Base-by-base conservation (phyloP, 2,329 filamentous ascomycete species). In the Aspergillus spinulosporus region DNA sequence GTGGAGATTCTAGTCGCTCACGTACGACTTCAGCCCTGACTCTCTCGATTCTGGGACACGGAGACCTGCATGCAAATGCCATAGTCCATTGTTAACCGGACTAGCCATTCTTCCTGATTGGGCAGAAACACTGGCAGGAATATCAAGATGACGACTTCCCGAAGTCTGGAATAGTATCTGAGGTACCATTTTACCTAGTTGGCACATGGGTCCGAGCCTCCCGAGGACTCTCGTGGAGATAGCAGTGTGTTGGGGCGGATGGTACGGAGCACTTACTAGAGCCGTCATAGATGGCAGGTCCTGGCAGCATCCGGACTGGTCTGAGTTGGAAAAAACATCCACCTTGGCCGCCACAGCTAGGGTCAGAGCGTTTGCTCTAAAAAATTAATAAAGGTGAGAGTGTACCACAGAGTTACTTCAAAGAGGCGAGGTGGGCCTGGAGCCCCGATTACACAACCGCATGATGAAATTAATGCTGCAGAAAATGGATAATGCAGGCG, bases 141-240 rank as follows among this genome's bases (percentile, higher is more conserved):
- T 4, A 14, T 47, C 5, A 39, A 42, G 34, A 47, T 14, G 14
- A 32, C 40, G 34, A 31, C 32, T 45, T 32, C n/a, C 9, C 32
- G 21, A 40, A 40, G 50, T 26, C 31, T 7, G 29, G 39, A n/a
- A 44, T 44, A 37, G 49, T 34, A 21, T 39, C 31, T 9, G 15
- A 14, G 29, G 28, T n/a, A 14, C 34, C 36, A 21, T 40, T 9
- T 45, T 52, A 15, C 50, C 42, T 46, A 37, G 7, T 52, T 52
- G 15, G 49, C 14, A 44, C 15, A 53, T 53, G 31, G 50, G 26
- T 40, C 50, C 50, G 50, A 53, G 50, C 21, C 21, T 21, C 21
- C 21, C 21, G 21, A 21, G 21, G 26, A 11, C 26, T 21, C 29
- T 47, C 32, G 42, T 53, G 42, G 47, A 39, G 47, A 21, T 21